A percentile compares a stretch with the other conserved stretches of the same genome.
Evolutionary conservation across 2,329 filamentous ascomycete genomes (phyloP).

Genomic region (Talaromyces sp.): DNA sequence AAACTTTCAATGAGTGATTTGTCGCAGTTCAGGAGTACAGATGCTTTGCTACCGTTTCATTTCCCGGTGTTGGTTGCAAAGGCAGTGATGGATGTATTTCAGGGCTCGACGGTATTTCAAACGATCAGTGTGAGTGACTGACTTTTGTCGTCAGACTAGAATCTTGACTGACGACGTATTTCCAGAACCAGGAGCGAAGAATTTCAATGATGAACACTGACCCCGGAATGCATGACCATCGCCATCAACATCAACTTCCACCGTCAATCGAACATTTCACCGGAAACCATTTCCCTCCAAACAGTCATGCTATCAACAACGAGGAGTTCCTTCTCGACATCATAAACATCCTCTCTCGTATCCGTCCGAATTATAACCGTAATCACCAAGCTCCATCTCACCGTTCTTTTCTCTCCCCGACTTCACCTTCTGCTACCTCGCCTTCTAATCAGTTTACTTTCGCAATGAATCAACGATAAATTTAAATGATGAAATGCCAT

Average conservation of each 20-base stretch:
- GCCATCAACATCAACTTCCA: slow-evolving; percentile 29
- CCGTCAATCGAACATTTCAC: slow-evolving; percentile 30
- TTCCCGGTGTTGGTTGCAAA: slow-evolving; percentile 60
- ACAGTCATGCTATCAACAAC: slow-evolving; percentile 26
- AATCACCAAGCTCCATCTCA: not conserved
- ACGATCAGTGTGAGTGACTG: slow-evolving; percentile 56
- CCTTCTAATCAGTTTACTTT: not conserved
- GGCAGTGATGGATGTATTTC: slow-evolving; percentile 62
- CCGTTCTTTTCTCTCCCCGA: not conserved
- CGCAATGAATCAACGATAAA: not conserved
- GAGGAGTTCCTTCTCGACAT: slow-evolving; percentile 37
- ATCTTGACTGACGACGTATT: not conserved
- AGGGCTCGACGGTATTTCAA: slow-evolving; percentile 68
- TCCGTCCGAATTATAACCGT: slow-evolving; percentile 19
- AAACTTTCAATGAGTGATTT: slow-evolving; percentile 64
- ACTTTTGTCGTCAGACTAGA: not conserved
- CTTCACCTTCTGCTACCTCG: not conserved
- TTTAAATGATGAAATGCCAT: not conserved
- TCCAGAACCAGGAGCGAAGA: not conserved
- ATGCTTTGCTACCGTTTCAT: slow-evolving; percentile 58
- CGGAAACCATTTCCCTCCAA: slow-evolving; percentile 26
- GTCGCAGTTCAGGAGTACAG: slow-evolving; percentile 52
- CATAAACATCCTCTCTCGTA: slow-evolving; percentile 33
- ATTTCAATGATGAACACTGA: slow-evolving; percentile 18
- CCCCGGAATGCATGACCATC: not conserved